Percentiles rank a stretch among this genome's conserved stretches.
Conservation (phyloP, 768 basidiomycete genomes). For the Saitozyma podzolica region DNA sequence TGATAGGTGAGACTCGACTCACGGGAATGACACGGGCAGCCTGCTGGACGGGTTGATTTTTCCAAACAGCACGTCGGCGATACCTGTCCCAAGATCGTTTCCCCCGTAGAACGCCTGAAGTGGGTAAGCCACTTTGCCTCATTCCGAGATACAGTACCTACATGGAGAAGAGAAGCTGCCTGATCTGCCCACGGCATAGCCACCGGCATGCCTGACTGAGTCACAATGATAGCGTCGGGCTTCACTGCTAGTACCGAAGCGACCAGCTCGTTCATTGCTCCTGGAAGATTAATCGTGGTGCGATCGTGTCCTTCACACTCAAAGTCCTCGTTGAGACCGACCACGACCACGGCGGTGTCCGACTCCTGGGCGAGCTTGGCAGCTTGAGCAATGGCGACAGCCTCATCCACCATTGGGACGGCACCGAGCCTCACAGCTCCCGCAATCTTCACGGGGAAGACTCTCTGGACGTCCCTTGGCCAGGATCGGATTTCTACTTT, state of each 20-base stretch:
- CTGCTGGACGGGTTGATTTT: constrained; percentile 41
- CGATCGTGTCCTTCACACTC: constrained; percentile 60
- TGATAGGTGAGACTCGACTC: not conserved
- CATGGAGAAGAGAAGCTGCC: no score
- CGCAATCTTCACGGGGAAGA: no score
- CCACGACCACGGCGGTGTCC: constrained; percentile 52
- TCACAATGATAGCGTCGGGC: no score
- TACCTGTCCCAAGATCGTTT: constrained; percentile 43
- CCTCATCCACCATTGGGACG: no score
- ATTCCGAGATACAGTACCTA: no score
- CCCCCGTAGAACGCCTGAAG: constrained; percentile 56
- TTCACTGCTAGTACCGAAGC: no score
- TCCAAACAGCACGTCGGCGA: constrained; percentile 49
- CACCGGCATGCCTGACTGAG: no score
- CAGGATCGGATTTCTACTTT: no score
- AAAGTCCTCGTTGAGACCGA: not conserved
- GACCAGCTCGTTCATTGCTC: constrained; percentile 55
- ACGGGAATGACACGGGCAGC: constrained; percentile 25
- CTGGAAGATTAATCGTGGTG: constrained; percentile 68
- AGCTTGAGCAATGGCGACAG: constrained; percentile 59
- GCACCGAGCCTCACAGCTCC: no score
- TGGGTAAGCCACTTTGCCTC: no score
- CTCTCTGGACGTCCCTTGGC: no score
- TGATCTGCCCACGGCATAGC: no score
- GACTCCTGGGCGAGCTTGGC: constrained; percentile 59